Conservation (phyloP, 345 rosid species). For the Eucalyptus regnans region DNA sequence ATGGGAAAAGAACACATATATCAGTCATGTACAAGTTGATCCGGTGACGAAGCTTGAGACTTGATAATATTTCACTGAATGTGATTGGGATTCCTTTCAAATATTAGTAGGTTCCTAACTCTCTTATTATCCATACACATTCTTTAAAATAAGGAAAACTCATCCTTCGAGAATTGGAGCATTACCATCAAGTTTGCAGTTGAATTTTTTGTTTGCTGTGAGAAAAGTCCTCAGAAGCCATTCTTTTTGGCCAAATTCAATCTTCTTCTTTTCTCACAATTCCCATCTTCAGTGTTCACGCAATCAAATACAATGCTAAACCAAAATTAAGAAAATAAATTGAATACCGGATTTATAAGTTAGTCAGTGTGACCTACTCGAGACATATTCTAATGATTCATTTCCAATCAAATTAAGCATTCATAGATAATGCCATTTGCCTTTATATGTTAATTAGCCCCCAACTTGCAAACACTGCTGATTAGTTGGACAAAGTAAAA, state of each 20-base stretch:
- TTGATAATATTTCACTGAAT: not conserved
- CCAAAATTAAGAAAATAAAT: not conserved
- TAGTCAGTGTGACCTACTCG: not conserved
- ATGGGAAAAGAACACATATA: not conserved
- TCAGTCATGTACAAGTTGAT: not conserved
- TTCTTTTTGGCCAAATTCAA: not conserved
- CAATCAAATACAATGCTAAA: not conserved
- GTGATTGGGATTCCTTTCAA: not conserved
- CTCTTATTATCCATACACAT: not conserved
- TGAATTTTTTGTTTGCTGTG: too few species aligned
- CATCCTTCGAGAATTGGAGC: too few species aligned
- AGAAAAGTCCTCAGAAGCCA: too few species aligned
- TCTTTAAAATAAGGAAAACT: not conserved
- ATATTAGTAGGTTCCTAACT: not conserved
- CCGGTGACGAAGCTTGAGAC: not conserved
- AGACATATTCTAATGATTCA: not conserved
- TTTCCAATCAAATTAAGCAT: not conserved
- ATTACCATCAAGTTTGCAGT: not conserved
- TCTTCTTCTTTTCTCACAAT: not conserved
- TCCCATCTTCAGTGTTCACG: not conserved
- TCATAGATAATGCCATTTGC: not conserved
- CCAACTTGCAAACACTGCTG: not conserved
- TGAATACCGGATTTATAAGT: accelerated
- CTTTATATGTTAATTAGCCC: not conserved
- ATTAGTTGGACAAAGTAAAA: not conserved